Evolutionary conservation across 306 rosid species (phyloP), one percentile per base, ranked within the genome.

Genomic region (Fagus sylvatica): DNA sequence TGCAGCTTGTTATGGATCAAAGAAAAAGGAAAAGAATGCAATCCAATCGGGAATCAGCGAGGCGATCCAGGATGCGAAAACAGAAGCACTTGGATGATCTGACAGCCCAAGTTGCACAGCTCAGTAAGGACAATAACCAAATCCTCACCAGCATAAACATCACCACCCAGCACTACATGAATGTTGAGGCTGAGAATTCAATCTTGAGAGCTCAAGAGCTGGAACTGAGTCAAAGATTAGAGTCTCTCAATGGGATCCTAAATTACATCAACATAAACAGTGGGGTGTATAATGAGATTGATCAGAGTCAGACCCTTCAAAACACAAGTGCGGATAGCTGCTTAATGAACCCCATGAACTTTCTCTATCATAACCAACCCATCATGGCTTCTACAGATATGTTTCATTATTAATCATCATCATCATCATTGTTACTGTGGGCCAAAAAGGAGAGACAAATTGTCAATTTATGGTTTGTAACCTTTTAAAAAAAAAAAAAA

Each of bases 41-140:
- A 78, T 90, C 98, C 6, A 95, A 95, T 9, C 84, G 98, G 0
- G 98, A 93, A 71, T 95, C 99, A 6, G 99, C 99, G 1, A 86
- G 88, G 76, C 82, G 98, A 69, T 95, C 97, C 0, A 53, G 99
- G 74, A 78, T 86, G 96, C 55, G 90, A 43, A 93, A 90, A 76
- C 99, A 93, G 86, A 85, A 91, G 76, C 90, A 88, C 72, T 4
- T 91, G 81, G 94, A 93, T 42, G 94, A 95, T 79, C 80, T 95
- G 71, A 53, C 36, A 78, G 86, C 59, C 0, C 82, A 87, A 68
- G 80, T 83, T 42, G 51, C 70, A 0, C 69, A 49, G 62, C 86
- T 93, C 36, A 79, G 76, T 53, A 87, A 75, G 66, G 88, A 89
- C 10, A 95, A 91, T 32, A 79, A 6, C 37, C 85, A 86, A 42